Evolutionary conservation across 108 stramenopile genomes (phyloP).

Genomic region (Seminavis robusta): DNA sequence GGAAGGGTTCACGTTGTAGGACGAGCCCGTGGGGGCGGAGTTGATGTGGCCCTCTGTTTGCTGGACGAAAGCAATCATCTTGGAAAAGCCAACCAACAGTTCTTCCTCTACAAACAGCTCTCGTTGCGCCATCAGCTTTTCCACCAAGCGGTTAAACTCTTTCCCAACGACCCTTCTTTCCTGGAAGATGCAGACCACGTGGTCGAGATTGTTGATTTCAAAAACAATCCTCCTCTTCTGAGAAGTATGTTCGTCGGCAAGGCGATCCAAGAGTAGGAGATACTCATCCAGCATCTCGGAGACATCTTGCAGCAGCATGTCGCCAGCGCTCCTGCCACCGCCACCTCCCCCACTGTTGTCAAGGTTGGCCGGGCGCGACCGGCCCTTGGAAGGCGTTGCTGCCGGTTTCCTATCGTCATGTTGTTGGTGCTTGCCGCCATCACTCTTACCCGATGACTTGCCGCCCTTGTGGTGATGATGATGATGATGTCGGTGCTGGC

Average conservation of each 20-base stretch:
- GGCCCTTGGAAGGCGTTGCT: neutral
- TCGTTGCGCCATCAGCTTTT: conserved; percentile 80
- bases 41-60: conserved; percentile 85
- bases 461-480: neutral
- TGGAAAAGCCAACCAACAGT: conserved; percentile 84
- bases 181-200: conserved; percentile 88
- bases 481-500: neutral
- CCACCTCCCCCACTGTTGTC: neutral
- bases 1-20: conserved; percentile 71
- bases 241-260: conserved; percentile 74
- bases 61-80: conserved; percentile 96
- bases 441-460: neutral
- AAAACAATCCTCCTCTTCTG: conserved; percentile 92
- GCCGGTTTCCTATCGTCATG: neutral
- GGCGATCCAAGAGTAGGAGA: conserved; percentile 69
- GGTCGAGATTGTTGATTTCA: conserved; percentile 96
- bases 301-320: conserved; percentile 82
- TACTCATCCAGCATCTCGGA: conserved; percentile 72
- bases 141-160: conserved; percentile 90
- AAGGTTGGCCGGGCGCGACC: neutral
- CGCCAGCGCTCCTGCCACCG: conserved; percentile 46
- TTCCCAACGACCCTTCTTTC: conserved; percentile 89
- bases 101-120: conserved; percentile 98
- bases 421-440: neutral
- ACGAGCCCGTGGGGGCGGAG: conserved; percentile 33